These are phyloP conservation scores for Ballota nigra DNA, from an alignment of 257 asterid genomes.

Conservation along the genomic window DNA sequence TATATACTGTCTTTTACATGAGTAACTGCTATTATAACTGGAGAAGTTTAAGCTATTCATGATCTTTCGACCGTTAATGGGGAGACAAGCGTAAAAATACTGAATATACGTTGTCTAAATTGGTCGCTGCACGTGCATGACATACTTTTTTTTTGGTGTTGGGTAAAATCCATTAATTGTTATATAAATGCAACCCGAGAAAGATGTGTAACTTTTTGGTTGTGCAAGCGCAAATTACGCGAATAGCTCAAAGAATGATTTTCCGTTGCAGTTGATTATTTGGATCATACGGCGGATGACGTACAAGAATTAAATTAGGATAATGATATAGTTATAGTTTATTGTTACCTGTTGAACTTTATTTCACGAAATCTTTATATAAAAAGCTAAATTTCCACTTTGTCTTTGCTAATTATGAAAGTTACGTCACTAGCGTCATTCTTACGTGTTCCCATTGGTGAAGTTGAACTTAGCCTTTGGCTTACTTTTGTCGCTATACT, in stretches of 20 bases:
- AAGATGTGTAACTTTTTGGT: slow-evolving; percentile 2
- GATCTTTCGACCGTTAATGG: slow-evolving; percentile 15
- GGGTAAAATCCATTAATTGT: not conserved
- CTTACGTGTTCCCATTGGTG: not conserved
- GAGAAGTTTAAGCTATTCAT: slow-evolving; percentile 11
- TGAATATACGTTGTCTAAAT: slow-evolving; percentile 6
- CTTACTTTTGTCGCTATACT: not conserved
- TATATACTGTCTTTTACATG: slow-evolving; percentile 7
- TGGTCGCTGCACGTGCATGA: slow-evolving; percentile 2
- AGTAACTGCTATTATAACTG: slow-evolving; percentile 21
- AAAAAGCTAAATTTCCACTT: not conserved
- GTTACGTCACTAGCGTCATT: not conserved
- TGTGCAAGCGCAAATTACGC: slow-evolving; percentile 2
- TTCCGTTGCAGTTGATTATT: not conserved
- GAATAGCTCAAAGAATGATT: slow-evolving; percentile 2
- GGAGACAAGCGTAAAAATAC: slow-evolving; percentile 20
- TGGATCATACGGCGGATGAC: not conserved
- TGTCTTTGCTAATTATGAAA: slow-evolving; percentile 1
- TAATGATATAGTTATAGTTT: not conserved
- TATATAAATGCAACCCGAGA: slow-evolving; percentile 4
- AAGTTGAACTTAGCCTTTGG: not conserved
- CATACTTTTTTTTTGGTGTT: slow-evolving; percentile 1
- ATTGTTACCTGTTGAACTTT: too few relatives aligned
- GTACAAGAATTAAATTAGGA: not conserved
- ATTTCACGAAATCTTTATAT: not conserved